These are phyloP conservation scores for Rhodotorula sphaerocarpa DNA, from an alignment of 768 basidiomycete species.

Conservation along the genomic window DNA sequence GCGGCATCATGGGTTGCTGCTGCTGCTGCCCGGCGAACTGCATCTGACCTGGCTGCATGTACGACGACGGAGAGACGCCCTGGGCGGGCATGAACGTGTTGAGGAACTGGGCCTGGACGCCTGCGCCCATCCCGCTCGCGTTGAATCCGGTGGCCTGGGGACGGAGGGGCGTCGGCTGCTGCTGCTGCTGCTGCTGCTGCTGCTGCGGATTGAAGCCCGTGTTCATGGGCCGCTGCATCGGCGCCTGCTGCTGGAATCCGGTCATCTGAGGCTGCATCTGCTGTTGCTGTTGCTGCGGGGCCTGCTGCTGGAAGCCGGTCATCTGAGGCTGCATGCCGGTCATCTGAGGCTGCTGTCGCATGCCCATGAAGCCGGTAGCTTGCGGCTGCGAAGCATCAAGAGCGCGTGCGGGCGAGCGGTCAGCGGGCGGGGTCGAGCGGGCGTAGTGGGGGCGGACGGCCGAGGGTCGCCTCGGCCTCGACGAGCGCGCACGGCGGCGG, in stretches of 20 bases:
- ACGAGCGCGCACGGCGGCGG: background rate
- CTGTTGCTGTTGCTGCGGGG: constrained; percentile 30
- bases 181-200: constrained; percentile 51
- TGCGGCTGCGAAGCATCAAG: too few species aligned
- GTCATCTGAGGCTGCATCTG: constrained; percentile 58
- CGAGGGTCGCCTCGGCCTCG: too few species aligned
- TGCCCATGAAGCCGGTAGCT: too few species aligned
- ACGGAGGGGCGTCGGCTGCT: constrained; percentile 49
- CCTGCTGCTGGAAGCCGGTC: constrained; percentile 19
- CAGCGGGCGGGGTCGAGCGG: too few species aligned
- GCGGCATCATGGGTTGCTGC: constrained; percentile 43
- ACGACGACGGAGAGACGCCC: background rate
- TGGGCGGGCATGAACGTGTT: constrained; percentile 67
- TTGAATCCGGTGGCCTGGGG: constrained; percentile 71
- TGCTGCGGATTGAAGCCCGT: constrained; percentile 50
- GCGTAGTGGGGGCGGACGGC: too few species aligned
- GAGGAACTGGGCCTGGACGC: constrained; percentile 33
- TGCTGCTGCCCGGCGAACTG: constrained; percentile 23
- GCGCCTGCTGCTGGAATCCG: constrained; percentile 42
- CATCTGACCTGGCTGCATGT: constrained; percentile 21
- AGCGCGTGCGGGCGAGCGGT: background rate
- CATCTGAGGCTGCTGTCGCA: background rate
- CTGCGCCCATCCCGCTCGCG: constrained; percentile 39
- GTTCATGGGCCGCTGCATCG: constrained; percentile 40
- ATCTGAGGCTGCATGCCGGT: constrained; percentile 32